Base-by-base conservation (phyloP, 139 green algal genomes). In the Tetratostichococcus sp. region DNA sequence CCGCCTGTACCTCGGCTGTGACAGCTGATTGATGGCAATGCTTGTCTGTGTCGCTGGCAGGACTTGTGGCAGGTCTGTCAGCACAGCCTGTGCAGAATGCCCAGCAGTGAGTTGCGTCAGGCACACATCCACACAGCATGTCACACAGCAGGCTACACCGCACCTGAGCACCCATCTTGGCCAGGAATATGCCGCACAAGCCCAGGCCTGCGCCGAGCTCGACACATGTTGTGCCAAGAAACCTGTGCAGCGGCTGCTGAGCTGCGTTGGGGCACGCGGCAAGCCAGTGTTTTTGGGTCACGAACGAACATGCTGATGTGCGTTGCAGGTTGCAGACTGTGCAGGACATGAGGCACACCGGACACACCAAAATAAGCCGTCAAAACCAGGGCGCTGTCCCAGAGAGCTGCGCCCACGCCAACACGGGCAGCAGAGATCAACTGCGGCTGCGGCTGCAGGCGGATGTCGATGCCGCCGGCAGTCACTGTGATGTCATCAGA, bases 121-220 rank as follows among this genome's bases (percentile, higher is more conserved):
- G n/a, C n/a, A n/a, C n/a, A n/a, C n/a, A n/a, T n/a, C n/a, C n/a
- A 14, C 39, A 50, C 39, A 50, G 39, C 8, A 50, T 50, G 39
- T 14, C 39, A 50, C 14, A 50, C 39, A 8, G 39, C 39, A 8
- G 8, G 14, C 14, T 50, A n/a, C n/a, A n/a, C 11, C 19, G 17
- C 4, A 85, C 50, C 50, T 62, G 50, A n/a, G 50, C 50, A 17
- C 81, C 81, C 67, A 85, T 32, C 26, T 42, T 65, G 0, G 73
- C 81, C 58, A 79, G 31, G 4, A 70, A 74, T 16, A 77, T 30
- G 11, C 59, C 68, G 31, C 81, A 67, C 35, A 77, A 30, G 4
- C 81, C 81, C 31, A 86, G 70, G 22, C 81, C 81, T 11, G 81
- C 77, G 14, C 81, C 81, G 34, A 86, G 70, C 65, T 86, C 81